A percentile compares a stretch with the other conserved stretches of the same genome.
phyloP scores from a whole-genome alignment of 164 flowering plant genomes.

The Piper longum region DNA sequence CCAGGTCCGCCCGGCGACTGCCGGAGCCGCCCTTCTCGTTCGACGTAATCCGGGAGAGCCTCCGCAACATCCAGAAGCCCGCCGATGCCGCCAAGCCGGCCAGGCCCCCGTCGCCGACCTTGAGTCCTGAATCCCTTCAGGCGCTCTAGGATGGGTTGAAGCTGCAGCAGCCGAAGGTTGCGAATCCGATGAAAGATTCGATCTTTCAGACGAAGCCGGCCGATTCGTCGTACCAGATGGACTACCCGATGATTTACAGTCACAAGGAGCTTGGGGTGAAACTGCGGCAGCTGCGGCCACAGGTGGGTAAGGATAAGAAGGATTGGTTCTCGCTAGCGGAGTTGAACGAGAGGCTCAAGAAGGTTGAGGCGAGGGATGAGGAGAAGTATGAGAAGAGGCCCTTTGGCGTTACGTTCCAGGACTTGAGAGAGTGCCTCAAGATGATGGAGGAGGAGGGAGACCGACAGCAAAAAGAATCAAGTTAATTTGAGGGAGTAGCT shows the following conservation, averaged over 20 bases:
- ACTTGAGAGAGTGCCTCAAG: constrained; percentile 29
- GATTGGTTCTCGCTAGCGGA: constrained; percentile 52
- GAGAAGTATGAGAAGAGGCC: constrained; percentile 20
- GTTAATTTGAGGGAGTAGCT: not conserved
- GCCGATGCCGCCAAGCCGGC: too few species aligned
- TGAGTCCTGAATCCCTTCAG: constrained; percentile 13
- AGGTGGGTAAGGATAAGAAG: constrained; percentile 9
- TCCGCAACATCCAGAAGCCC: constrained; percentile 13
- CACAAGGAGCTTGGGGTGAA: constrained; percentile 47
- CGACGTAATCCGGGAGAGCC: constrained; percentile 25
- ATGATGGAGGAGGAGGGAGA: constrained; percentile 9
- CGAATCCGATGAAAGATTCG: constrained; percentile 13
- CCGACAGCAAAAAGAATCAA: constrained; percentile 15
- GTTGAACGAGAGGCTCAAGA: constrained; percentile 55
- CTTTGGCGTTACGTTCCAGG: constrained; percentile 16
- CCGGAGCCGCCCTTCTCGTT: constrained; percentile 3
- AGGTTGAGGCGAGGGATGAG: constrained; percentile 49
- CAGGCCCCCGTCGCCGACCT: too few species aligned
- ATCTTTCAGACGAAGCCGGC: constrained; percentile 23
- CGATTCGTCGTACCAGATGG: constrained; percentile 17
- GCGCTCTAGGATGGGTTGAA: constrained; percentile 18
- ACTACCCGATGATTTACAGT: constrained; percentile 31
- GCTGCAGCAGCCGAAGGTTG: constrained; percentile 7
- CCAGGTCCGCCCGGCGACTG: not conserved
- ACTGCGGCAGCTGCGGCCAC: constrained; percentile 47